A percentile compares a stretch with the other conserved stretches of the same genome.
Conservation (phyloP, 331 rosid species). For the Cucumis variabilis region DNA sequence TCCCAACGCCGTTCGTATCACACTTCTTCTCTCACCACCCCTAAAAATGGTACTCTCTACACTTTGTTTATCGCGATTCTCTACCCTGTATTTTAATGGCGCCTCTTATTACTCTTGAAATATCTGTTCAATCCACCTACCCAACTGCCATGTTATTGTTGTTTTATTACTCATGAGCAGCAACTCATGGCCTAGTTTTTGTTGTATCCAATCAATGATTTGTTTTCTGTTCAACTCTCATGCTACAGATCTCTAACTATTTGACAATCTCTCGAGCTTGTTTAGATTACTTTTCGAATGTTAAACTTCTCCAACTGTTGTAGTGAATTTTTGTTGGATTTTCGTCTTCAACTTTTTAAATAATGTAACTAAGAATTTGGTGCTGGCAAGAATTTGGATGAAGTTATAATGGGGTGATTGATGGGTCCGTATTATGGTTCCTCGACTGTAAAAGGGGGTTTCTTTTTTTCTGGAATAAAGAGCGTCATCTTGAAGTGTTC, state of each 20-base stretch:
- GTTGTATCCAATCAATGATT: background rate
- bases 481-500: background rate
- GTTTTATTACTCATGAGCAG: background rate
- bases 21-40: background rate
- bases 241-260: background rate
- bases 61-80: background rate
- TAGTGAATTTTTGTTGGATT: background rate
- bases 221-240: background rate
- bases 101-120: background rate
- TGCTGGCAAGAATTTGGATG: background rate
- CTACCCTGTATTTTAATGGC: background rate
- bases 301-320: background rate
- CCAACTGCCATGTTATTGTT: background rate
- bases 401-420: background rate
- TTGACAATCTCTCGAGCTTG: background rate
- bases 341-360: background rate
- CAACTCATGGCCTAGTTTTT: background rate
- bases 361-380: background rate
- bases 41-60: background rate
- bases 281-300: background rate
- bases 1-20: background rate
- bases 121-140: background rate
- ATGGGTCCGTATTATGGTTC: background rate
- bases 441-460: background rate
- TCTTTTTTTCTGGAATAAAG: too few species aligned